These are phyloP conservation scores for Draba incana DNA, from an alignment of 345 rosid species.

Conservation along the genomic window DNA sequence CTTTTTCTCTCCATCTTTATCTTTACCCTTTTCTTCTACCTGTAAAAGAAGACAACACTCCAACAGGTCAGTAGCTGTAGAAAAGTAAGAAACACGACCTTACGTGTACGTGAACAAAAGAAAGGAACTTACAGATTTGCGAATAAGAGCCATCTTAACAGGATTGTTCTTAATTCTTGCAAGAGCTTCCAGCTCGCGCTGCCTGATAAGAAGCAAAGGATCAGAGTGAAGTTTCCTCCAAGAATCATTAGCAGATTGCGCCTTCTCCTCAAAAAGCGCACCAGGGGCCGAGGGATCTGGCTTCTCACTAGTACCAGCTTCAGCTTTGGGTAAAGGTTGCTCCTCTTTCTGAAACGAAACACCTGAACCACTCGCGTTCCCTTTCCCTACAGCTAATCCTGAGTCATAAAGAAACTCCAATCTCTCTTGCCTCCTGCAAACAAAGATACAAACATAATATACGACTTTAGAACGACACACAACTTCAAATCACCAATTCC, in stretches of 20 bases:
- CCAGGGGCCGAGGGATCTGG: slow-evolving; percentile 64
- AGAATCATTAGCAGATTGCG: slow-evolving; percentile 74
- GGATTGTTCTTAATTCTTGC: slow-evolving; percentile 96
- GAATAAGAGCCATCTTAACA: slow-evolving; percentile 81
- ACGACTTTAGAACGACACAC: slow-evolving; percentile 16
- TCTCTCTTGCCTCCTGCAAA: slow-evolving; percentile 84
- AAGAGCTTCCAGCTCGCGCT: slow-evolving; percentile 93
- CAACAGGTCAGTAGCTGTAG: slow-evolving; percentile 27
- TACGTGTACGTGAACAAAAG: slow-evolving; percentile 4
- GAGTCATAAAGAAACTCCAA: slow-evolving; percentile 93
- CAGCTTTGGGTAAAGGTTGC: slow-evolving; percentile 47
- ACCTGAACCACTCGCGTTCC: slow-evolving; percentile 50
- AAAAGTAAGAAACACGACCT: slow-evolving; percentile 3
- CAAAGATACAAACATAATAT: slow-evolving; percentile 13
- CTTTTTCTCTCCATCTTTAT: slow-evolving; percentile 47
- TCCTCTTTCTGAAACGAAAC: slow-evolving; percentile 77
- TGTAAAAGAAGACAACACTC: slow-evolving; percentile 29
- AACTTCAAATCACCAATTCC: not conserved
- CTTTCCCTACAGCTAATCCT: slow-evolving; percentile 86
- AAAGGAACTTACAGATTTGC: slow-evolving; percentile 68
- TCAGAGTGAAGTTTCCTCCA: slow-evolving; percentile 97
- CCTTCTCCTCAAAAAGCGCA: slow-evolving; percentile 88
- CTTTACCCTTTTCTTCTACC: slow-evolving; percentile 59
- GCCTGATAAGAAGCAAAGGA: slow-evolving; percentile 89
- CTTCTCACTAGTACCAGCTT: slow-evolving; percentile 37